Evolutionary conservation across 768 basidiomycete genomes (phyloP).

Genomic region (Boletus patriciae): DNA sequence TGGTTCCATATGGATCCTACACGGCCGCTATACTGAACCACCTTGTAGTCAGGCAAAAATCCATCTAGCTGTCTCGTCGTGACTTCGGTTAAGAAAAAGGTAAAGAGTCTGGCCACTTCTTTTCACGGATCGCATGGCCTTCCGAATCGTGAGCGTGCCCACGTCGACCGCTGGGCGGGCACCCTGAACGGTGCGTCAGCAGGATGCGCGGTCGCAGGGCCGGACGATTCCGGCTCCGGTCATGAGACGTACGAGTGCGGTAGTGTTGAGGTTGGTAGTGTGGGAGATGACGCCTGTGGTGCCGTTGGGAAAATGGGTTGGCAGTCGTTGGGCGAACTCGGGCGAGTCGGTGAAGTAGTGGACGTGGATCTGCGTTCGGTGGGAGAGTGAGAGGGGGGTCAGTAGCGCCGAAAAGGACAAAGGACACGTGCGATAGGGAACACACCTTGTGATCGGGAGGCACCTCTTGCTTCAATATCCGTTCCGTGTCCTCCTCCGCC

Average conservation of each 20-base stretch:
- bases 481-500: slow-evolving; percentile 79
- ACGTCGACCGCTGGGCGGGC: slow-evolving; percentile 39
- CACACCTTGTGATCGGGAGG: slow-evolving; percentile 67
- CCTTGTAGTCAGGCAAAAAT: too few relatives aligned
- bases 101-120: too few relatives aligned
- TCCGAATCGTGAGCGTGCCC: too few relatives aligned
- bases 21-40: too few relatives aligned
- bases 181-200: slow-evolving; percentile 89
- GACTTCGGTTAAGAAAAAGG: too few relatives aligned
- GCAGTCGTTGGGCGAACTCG: slow-evolving; percentile 65
- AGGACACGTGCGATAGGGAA: background rate
- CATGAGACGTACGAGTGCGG: slow-evolving; percentile 62
- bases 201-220: slow-evolving; percentile 49
- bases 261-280: slow-evolving; percentile 69
- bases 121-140: too few relatives aligned
- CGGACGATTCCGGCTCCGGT: slow-evolving; percentile 18
- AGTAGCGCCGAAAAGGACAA: background rate
- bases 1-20: too few relatives aligned
- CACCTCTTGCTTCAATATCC: slow-evolving; percentile 73
- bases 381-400: background rate
- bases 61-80: too few relatives aligned
- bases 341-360: slow-evolving; percentile 89
- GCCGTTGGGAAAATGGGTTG: slow-evolving; percentile 79
- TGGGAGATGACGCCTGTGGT: slow-evolving; percentile 88
- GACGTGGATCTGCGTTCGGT: slow-evolving; percentile 61